phyloP scores from a whole-genome alignment of 495 filamentous ascomycete genomes.

The Neurospora sp. region DNA sequence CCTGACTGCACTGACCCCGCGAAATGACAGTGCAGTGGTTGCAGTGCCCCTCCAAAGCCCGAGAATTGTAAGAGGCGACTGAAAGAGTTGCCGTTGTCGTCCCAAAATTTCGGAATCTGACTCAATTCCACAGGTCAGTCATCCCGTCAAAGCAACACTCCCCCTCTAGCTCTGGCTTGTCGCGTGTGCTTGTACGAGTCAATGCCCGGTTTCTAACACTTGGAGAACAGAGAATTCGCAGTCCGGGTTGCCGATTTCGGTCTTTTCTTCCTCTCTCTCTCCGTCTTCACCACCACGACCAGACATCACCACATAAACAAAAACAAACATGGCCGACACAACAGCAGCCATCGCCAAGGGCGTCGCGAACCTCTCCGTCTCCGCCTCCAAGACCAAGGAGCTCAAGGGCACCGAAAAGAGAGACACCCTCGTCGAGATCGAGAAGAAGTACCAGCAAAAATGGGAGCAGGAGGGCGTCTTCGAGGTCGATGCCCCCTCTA shows the following conservation, averaged over 20 bases:
- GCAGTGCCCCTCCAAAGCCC: background rate
- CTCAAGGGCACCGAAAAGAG: conserved; percentile 73
- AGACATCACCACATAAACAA: background rate
- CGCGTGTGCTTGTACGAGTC: background rate
- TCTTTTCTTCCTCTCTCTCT: background rate
- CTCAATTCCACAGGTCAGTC: background rate
- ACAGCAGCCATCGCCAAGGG: conserved; percentile 25
- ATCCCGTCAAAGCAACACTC: background rate
- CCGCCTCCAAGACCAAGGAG: conserved; percentile 41
- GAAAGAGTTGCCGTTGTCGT: background rate
- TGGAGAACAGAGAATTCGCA: background rate
- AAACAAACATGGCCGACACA: conserved; percentile 24
- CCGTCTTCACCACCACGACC: background rate
- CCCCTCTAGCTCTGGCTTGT: background rate
- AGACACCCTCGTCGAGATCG: conserved; percentile 74
- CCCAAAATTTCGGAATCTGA: conserved; percentile 1
- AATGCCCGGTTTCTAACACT: background rate
- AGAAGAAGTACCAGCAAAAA: conserved; percentile 84
- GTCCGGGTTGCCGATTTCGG: background rate
- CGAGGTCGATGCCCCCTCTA: conserved; percentile 72
- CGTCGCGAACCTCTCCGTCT: conserved; percentile 23
- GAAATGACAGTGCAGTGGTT: background rate
- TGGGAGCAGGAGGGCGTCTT: conserved; percentile 76
- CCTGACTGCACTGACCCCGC: background rate
- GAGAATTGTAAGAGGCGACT: background rate